Percentiles rank a stretch among this genome's conserved stretches.
phyloP scores from a whole-genome alignment of 2,329 filamentous ascomycete species.

The Claviceps quebecensis region DNA sequence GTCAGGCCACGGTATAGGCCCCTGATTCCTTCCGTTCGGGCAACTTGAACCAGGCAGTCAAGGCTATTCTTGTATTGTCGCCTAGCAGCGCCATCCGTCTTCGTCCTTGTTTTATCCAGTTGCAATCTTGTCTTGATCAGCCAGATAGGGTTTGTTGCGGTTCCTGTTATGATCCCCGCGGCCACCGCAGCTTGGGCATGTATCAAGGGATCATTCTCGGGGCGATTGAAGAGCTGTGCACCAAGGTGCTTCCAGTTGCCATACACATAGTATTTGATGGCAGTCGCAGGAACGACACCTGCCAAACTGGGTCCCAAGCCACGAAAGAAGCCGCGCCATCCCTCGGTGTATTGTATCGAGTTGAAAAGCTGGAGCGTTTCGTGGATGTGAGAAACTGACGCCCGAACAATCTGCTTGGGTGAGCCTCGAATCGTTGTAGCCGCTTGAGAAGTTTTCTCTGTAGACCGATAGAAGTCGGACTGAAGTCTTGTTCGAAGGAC shows the following conservation, averaged over 20 bases:
- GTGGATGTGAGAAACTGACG: conserved; percentile 41
- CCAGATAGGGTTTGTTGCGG: conserved; percentile 62
- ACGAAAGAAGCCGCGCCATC: conserved; percentile 56
- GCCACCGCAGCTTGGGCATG: conserved; percentile 48
- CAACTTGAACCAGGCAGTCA: conserved; percentile 52
- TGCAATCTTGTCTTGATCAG: conserved; percentile 59
- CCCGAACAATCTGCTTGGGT: no score
- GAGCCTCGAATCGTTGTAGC: no score
- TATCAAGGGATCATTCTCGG: conserved; percentile 41
- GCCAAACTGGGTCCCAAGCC: conserved; percentile 55
- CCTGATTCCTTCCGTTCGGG: conserved; percentile 47
- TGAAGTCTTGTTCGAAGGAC: conserved; percentile 78
- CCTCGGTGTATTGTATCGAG: conserved; percentile 57
- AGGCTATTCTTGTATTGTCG: conserved; percentile 53
- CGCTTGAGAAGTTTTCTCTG: no score
- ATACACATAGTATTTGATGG: conserved; percentile 60
- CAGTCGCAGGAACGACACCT: conserved; percentile 54
- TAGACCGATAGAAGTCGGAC: conserved; percentile 67
- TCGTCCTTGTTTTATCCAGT: conserved; percentile 44
- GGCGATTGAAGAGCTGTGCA: conserved; percentile 42
- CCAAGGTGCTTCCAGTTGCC: conserved; percentile 57
- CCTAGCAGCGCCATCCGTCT: conserved; percentile 23
- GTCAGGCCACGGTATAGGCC: conserved; percentile 55
- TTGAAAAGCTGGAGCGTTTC: conserved; percentile 71
- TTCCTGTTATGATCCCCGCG: conserved; percentile 55